Conservation (phyloP, 768 basidiomycete genomes). For the Gyrodon lividus region DNA sequence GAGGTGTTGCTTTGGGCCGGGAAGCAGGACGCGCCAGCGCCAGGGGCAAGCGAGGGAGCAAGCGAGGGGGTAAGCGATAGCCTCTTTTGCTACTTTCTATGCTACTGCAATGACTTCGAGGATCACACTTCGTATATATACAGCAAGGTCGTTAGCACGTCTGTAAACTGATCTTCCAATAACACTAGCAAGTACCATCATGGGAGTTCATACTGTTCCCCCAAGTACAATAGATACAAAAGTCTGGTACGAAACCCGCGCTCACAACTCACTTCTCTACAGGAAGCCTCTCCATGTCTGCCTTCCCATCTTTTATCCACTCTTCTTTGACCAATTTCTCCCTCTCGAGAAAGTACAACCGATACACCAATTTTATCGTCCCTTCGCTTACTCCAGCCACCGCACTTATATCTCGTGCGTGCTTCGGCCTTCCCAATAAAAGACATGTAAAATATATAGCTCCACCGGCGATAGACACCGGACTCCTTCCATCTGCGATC, state of each 20-base stretch:
- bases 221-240: neutral
- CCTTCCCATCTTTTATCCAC: constrained; percentile 81
- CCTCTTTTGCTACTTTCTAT: neutral
- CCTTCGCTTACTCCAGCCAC: constrained; percentile 96
- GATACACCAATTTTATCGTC: constrained; percentile 90
- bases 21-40: constrained; percentile 31
- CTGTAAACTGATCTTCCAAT: neutral
- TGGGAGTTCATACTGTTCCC: constrained; percentile 10
- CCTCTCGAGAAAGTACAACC: constrained; percentile 69
- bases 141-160: neutral
- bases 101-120: too few species aligned
- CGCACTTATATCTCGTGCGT: constrained; percentile 79
- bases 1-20: constrained; percentile 56
- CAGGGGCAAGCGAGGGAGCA: constrained; percentile 30
- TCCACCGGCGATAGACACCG: constrained; percentile 97
- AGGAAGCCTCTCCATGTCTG: constrained; percentile 37
- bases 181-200: constrained; percentile 1
- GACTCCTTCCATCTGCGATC: constrained; percentile 90
- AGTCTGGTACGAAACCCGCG: constrained; percentile 12
- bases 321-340: constrained; percentile 82
- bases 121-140: neutral
- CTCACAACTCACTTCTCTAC: constrained; percentile 18
- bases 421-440: constrained; percentile 71
- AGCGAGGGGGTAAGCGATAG: constrained; percentile 32
- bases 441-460: constrained; percentile 93